Evolutionary conservation across 345 rosid genomes (phyloP), one percentile per base, ranked within the genome.

Genomic region (Salix exigua): DNA sequence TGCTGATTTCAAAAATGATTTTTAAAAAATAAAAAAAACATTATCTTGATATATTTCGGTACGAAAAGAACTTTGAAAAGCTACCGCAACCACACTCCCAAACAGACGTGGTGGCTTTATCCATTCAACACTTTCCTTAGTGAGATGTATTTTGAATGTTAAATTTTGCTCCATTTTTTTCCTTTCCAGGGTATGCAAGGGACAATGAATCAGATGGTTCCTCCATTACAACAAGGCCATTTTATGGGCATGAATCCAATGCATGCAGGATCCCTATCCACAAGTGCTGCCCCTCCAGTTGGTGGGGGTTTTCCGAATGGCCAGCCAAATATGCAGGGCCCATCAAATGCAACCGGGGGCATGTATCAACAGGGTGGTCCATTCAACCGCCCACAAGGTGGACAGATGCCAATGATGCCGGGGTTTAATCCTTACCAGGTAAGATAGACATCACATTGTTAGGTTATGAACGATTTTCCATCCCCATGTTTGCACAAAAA

Each of bases 361-460:
- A 90, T 92, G 89, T 93, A 88, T 88, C 88, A 84, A 7, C 96
- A 91, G 50, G 90, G 96, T 28, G 89, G 94, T 74, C 90, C 88
- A 53, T 91, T 83, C 80, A 91, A 88, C 86, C 96, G 96, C 48
- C 87, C 91, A 72, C 99, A 87, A 78, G 88, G 85, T 73, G 90
- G 89, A 37, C 94, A 90, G 83, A 87, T 89, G 91, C 88, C 90
- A 62, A 90, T 91, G 92, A 91, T 91, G 92, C 91, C 88, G 21
- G 93, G 94, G 37, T 96, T 77, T 83, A 95, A 91, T 86, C 97
- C 91, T 16, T 96, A 84, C 82, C 98, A 93, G 96, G 96, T 88
- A 82, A 53, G 68, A 30, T 50, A 7, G 42, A 17, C 48, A 21
- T 8, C 25, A 33, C 40, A 35, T 38, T 40, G 18, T 42, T 58